Base-by-base conservation (phyloP, 1,284 basidiomycete genomes). In the Psilocybe mexicana region DNA sequence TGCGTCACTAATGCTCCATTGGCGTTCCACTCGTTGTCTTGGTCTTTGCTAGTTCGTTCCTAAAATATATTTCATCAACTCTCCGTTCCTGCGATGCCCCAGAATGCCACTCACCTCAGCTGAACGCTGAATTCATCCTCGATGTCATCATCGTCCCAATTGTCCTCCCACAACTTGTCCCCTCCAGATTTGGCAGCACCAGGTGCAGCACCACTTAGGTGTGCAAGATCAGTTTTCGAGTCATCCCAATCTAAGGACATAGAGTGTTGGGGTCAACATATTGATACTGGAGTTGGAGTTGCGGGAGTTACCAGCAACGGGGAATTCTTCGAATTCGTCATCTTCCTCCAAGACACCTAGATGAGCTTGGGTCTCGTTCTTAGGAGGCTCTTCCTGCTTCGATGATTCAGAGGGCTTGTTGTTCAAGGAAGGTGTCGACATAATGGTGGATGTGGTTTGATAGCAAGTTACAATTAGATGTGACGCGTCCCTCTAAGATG, bases 111-210 rank as follows among this genome's bases (percentile, higher is more conserved):
- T 74, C 82, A 96, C 96, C 96, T 86, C 66, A 99, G 78, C 74
- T 97, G 94, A 58, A 93, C 88, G 69, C 94, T 96, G 72, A 98
- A 99, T 67, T 98, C 94, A 69, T 98, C 96, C 72, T 97, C 96
- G 61, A 97, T 89, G 74, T 98, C 96, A 75, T 99, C 96, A 69
- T 99, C 96, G 69, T 99, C 96, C 96, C 96, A 99, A 73, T 98
- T 98, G 69, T 98, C 96, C 79, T 98, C 96, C 96, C 96, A 99
- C 33, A 98, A 79, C 70, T 95, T 92, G 72, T 92, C 85, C 10
- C 87, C 87, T 42, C 84, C 85, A 25, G 87, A 86, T 69, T 86
- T 88, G 10, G 89, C 87, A 24, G 79, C 84, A 2, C 87, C 89
- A 2, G 88, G 88, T 23, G 84, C 81, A 11, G 82, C 78, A n/a